Evolutionary conservation across 1,139 yeast genomes (phyloP), one percentile per base, ranked within the genome.

Genomic region (Williopsis jadinii): DNA sequence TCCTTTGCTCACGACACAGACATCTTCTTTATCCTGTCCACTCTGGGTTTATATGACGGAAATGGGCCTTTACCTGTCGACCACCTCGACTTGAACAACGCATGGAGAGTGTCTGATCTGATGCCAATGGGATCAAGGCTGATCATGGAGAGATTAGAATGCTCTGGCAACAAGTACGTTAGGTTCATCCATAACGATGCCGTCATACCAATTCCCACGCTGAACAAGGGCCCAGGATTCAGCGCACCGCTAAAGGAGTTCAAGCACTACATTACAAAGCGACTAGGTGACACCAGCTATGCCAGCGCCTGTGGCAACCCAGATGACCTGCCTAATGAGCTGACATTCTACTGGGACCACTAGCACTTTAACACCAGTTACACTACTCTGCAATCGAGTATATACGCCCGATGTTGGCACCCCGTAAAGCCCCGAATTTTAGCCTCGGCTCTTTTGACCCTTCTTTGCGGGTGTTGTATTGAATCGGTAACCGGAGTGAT

Each of bases 111-210:
- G 35, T 66, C 71, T 3, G 73, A 73, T 42, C 56, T 75, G 38
- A 67, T 69, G 11, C 83, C 84, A 15, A 74, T 73, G 76, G 81
- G 78, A 8, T 76, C 75, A 2, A 64, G 77, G 41, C 55, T 75
- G 15, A 59, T 71, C 30, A 60, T 74, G 31, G 84, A 77, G 53
- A 66, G 73, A 48, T 61, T 71, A 48, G 54, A 54, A 15, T 73
- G 77, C 27, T 15, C 37, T 13, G 41, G 38, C 8, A 45, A 37
- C 26, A 39, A 42, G 3, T 49, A 28, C 49, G 71, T 77, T 3
- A 63, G 84, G 48, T 63, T 69, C 35, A 53, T 77, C 15, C 62
- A 76, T 36, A 78, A 77, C 54, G 81, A 75, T 46, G 77, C 82
- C 1, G 80, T 77, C 3, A 58, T 71, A 27, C 83, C 84, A 1